Percentiles rank a stretch among this genome's conserved stretches.
Conservation (phyloP, 2,329 filamentous ascomycete species). For the Colletotrichum eleusines region DNA sequence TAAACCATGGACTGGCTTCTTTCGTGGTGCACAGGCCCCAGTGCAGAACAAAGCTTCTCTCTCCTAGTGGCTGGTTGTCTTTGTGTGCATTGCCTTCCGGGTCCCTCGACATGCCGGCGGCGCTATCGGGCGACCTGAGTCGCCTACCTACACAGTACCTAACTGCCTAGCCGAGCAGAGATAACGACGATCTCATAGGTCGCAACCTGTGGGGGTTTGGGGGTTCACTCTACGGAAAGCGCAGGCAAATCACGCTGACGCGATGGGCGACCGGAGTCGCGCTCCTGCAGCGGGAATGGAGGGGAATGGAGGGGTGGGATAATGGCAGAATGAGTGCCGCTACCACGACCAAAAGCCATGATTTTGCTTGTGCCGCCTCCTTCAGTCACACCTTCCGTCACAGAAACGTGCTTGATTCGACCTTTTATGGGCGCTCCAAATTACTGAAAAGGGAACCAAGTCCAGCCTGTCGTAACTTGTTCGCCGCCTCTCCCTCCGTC, state of each 20-base stretch:
- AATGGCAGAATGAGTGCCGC: slow-evolving; percentile 9
- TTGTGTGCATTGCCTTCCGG: slow-evolving; percentile 17
- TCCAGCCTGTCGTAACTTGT: background rate
- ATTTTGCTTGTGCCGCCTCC: slow-evolving; percentile 16
- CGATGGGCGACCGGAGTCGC: slow-evolving; percentile 32
- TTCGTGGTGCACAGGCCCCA: background rate
- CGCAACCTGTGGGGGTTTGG: slow-evolving; percentile 3
- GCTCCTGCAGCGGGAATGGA: slow-evolving; percentile 27
- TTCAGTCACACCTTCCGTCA: slow-evolving; percentile 33
- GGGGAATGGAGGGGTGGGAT: slow-evolving; percentile 29
- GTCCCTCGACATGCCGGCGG: background rate
- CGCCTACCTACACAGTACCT: too few relatives aligned
- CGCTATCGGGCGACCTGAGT: slow-evolving; percentile 7
- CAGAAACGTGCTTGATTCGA: slow-evolving; percentile 14
- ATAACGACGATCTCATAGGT: too few relatives aligned
- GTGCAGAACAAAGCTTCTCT: slow-evolving; percentile 29
- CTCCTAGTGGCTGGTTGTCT: slow-evolving; percentile 13
- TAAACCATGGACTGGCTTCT: background rate
- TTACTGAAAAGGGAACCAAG: slow-evolving; percentile 16
- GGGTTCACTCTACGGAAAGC: background rate
- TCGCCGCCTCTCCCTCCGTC: background rate
- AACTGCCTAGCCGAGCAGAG: slow-evolving; percentile 12
- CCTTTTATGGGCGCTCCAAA: background rate
- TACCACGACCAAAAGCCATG: slow-evolving; percentile 10
- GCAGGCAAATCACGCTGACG: slow-evolving; percentile 18